A percentile compares a stretch with the other conserved stretches of the same genome.
Conservation (phyloP, 208 protist genomes). For the Leishmania major region DNA sequence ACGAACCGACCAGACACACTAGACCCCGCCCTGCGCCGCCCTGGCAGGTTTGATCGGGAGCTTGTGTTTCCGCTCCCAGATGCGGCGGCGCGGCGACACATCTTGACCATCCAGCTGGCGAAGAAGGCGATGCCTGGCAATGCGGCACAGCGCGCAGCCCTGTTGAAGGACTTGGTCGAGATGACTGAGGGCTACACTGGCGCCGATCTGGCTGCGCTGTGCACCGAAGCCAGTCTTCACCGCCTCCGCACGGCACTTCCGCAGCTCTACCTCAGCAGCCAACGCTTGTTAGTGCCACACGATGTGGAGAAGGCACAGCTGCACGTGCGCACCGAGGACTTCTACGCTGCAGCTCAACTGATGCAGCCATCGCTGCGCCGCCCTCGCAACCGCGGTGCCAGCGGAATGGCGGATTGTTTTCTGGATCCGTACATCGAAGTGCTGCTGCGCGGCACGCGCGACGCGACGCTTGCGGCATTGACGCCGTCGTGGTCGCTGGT, state of each 20-base stretch:
- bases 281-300: conserved; percentile 50
- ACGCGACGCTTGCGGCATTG: conserved; percentile 44
- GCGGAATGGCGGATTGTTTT: background rate
- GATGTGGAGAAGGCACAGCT: conserved; percentile 19
- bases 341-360: conserved; percentile 67
- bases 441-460: conserved; percentile 49
- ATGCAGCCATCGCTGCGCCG: conserved; percentile 71
- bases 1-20: conserved; percentile 96
- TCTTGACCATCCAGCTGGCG: conserved; percentile 97
- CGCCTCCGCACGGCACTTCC: conserved; percentile 74
- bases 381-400: background rate
- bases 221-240: conserved; percentile 97
- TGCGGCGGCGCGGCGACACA: conserved; percentile 78
- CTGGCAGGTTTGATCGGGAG: conserved; percentile 97
- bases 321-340: conserved; percentile 63
- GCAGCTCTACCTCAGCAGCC: conserved; percentile 76
- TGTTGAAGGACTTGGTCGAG: conserved; percentile 75
- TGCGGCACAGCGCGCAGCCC: conserved; percentile 47
- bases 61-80: conserved; percentile 88
- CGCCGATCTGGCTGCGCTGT: conserved; percentile 98
- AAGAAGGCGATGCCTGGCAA: conserved; percentile 96
- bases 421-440: conserved; percentile 51
- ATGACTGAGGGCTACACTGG: conserved; percentile 98
- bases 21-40: conserved; percentile 95
- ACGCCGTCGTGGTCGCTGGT: conserved; percentile 54